Evolutionary conservation across 306 rosid species (phyloP), one percentile per base, ranked within the genome.

Genomic region (Quercus bicolor): DNA sequence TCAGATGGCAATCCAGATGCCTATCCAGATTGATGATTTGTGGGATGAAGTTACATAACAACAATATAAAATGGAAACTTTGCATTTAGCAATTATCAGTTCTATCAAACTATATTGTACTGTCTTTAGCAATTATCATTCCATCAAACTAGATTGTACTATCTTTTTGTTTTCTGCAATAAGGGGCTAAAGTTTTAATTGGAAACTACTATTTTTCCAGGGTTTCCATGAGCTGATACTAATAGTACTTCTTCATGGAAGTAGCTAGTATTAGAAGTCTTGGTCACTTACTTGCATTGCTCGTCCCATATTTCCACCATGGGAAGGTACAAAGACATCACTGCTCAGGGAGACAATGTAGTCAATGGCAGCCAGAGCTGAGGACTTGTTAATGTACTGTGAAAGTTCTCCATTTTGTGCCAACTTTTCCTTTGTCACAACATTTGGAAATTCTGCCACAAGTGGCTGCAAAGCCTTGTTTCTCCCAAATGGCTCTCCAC

Each of bases 291-390:
- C 89, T 82, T 88, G 87, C 89, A 89, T 86, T 4, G 87, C 89
- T 40, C 88, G 86, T 66, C 90, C 92, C 90, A 89, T 89, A 71
- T 89, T 89, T 70, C 92, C 90, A 2, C 92, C 92, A 66, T 87
- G 90, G 6, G 92, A 89, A 5, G 87, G 92, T 28, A 89, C 71
- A 57, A 87, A 89, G 48, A 89, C 85, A 21, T 87, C 81, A 3
- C 92, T 87, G 75, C 90, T 89, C 59, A 89, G 68, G 0, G 89
- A 86, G 53, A 89, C 89, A 20, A 83, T 83, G 81, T 89, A 89
- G 89, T 89, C 92, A 6, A 84, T 83, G 52, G 92, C 92, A 48
- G 92, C 89, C 61, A 89, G 78, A 37, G 87, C 89, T 53, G 92
- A 89, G 9, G 89, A 75, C 77, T 80, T 89, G 84, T 83, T 87